These are phyloP conservation scores for Lenzites betulinus DNA, from an alignment of 768 basidiomycete genomes.

Conservation along the genomic window DNA sequence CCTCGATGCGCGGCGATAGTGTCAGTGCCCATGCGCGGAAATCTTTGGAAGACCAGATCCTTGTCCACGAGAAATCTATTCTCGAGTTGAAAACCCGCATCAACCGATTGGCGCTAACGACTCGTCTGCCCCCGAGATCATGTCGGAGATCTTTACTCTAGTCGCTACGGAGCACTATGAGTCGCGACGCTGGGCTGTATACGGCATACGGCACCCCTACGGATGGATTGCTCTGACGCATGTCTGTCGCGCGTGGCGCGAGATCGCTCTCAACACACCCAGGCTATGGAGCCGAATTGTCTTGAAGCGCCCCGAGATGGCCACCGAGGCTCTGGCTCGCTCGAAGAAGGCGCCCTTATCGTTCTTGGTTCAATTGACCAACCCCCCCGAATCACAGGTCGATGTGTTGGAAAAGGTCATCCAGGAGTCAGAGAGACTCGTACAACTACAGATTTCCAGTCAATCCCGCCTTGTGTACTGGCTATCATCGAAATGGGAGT, in stretches of 20 bases:
- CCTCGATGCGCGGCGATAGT: neutral
- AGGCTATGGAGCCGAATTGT: conserved; percentile 13
- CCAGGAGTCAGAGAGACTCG: neutral
- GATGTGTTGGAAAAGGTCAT: neutral
- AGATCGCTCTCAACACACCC: conserved; percentile 6
- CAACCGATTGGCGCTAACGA: neutral
- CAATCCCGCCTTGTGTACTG: neutral
- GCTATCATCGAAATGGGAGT: neutral
- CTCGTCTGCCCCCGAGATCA: conserved; percentile 5
- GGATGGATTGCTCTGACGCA: conserved; percentile 9
- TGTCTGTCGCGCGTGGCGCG: conserved; percentile 14
- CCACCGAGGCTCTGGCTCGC: neutral
- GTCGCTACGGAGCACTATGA: neutral
- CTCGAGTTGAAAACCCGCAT: neutral
- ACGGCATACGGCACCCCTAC: no score
- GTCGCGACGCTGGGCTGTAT: neutral
- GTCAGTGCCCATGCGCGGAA: neutral
- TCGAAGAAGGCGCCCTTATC: conserved; percentile 10
- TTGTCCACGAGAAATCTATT: neutral
- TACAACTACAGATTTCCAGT: neutral
- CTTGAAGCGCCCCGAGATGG: neutral
- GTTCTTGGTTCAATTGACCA: neutral
- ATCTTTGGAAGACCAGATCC: neutral
- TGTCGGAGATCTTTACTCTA: conserved; percentile 9
- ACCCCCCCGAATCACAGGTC: neutral